Base-by-base conservation (phyloP, 2,329 filamentous ascomycete genomes). In the Cladobotryum protrusum region DNA sequence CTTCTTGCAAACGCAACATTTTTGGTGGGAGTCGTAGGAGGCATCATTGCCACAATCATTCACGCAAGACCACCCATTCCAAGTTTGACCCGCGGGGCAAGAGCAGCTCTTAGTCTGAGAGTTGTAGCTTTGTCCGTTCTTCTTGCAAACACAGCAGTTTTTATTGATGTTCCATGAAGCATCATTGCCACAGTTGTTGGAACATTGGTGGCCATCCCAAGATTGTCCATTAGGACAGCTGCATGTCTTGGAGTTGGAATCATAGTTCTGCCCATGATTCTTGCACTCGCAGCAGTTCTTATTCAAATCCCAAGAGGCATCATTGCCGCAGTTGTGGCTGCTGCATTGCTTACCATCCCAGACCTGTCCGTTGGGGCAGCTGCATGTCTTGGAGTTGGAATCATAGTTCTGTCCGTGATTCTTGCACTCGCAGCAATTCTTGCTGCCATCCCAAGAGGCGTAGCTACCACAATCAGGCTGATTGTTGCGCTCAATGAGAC, bases 1-100 rank as follows among this genome's bases (percentile, higher is more conserved):
- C 1, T 53, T 53, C 18, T 54, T 53, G 53, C 53, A 54, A 6
- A 53, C 53, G 42, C 53, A 54, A 5, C 48, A 32, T n/a, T 53
- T 47, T 19, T 41, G n/a, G 3, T 36, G 12, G 34, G 4, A n/a
- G 13, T 53, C 41, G 35, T 33, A 53, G 5, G 20, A n/a, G 12
- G 52, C 52, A 17, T 53, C 52, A 12, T 50, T 47, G 39, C 53
- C 53, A 17, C 50, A 54, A 13, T 53, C 37, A 13, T 19, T 32
- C 35, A 13, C 48, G 18, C 34, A 18, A 44, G 29, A 45, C 19
- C 47, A 40, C 8, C 42, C 48, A 18, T 44, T 43, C 35, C 41
- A 54, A 14, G 40, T 36, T 19, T 54, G 40, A 18, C 41, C 40
- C 8, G 34, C n/a, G 7, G 52, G 52, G 41, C 52, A 54, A 11